Percentiles rank a stretch among this genome's conserved stretches.
Evolutionary conservation across 495 filamentous ascomycete genomes (phyloP).

Genomic region (Zalerion maritima): DNA sequence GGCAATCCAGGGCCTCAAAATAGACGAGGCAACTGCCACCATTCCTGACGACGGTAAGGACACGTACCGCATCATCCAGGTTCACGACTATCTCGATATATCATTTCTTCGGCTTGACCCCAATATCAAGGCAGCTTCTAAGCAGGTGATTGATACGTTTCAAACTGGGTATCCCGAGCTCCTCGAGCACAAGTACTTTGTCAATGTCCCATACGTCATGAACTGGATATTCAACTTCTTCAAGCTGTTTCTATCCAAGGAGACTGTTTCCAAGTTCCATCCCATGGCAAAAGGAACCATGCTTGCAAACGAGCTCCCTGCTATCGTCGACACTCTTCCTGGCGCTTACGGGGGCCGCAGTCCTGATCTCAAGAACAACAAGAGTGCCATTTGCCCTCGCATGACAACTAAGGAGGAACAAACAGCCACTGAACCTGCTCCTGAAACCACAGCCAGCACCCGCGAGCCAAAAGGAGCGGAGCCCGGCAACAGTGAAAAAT

Average conservation of each 20-base stretch:
- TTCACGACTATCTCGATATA: conserved; percentile 79
- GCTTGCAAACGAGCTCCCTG: conserved; percentile 52
- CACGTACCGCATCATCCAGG: conserved; percentile 75
- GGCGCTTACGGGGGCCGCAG: too few species aligned
- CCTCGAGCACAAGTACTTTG: conserved; percentile 78
- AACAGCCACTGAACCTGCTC: too few species aligned
- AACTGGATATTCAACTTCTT: conserved; percentile 69
- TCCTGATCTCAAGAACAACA: too few species aligned
- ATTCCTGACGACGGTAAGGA: conserved; percentile 63
- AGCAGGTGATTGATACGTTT: conserved; percentile 67
- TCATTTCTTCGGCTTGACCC: conserved; percentile 65
- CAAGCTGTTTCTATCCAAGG: conserved; percentile 62
- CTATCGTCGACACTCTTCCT: too few species aligned
- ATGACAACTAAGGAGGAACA: too few species aligned
- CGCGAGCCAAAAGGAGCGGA: too few species aligned
- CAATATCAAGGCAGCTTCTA: conserved; percentile 51
- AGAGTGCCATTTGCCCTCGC: too few species aligned
- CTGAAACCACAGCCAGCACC: too few species aligned
- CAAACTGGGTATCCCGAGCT: conserved; percentile 72
- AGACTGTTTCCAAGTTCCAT: conserved; percentile 75
- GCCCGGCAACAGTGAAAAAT: too few species aligned
- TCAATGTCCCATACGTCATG: conserved; percentile 81
- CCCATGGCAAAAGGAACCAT: conserved; percentile 62
- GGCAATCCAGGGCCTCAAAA: conserved; percentile 51
- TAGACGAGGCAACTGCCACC: conserved; percentile 47